A percentile compares a stretch with the other conserved stretches of the same genome.
phyloP scores from a whole-genome alignment of 2,329 filamentous ascomycete species.

The Exophiala alcalophila region DNA sequence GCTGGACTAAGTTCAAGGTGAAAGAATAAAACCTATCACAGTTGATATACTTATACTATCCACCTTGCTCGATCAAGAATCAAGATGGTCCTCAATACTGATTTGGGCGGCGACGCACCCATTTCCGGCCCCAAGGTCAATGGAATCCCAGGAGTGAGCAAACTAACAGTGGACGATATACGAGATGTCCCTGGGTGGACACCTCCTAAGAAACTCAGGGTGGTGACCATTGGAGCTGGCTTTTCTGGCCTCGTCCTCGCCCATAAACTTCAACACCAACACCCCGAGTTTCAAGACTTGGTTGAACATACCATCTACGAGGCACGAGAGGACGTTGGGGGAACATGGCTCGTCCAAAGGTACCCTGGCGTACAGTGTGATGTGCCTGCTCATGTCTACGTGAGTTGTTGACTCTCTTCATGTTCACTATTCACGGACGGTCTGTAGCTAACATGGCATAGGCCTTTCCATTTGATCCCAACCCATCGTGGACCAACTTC shows the following conservation, averaged over 20 bases:
- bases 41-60: no score
- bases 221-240: conserved; percentile 32
- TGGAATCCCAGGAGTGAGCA: no score
- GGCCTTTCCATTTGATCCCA: conserved; percentile 39
- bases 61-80: no score
- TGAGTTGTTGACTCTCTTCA: conserved; percentile 3
- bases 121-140: no score
- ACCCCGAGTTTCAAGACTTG: conserved; percentile 33
- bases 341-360: conserved; percentile 42
- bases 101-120: no score
- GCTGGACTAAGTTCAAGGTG: no score
- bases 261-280: conserved; percentile 41
- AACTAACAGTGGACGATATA: neutral
- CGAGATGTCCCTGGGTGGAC: conserved; percentile 38
- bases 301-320: conserved; percentile 45
- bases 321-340: conserved; percentile 40
- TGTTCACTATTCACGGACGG: conserved; percentile 46
- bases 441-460: conserved; percentile 9
- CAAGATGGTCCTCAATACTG: no score
- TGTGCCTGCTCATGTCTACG: conserved; percentile 67
- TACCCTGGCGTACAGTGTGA: conserved; percentile 54
- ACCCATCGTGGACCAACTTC: conserved; percentile 43
- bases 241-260: conserved; percentile 39
- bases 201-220: conserved; percentile 20
- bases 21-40: no score